A percentile compares a stretch with the other conserved stretches of the same genome.
These are phyloP conservation scores for Lactifluus rugatus DNA, from an alignment of 768 basidiomycete species.

Conservation along the genomic window DNA sequence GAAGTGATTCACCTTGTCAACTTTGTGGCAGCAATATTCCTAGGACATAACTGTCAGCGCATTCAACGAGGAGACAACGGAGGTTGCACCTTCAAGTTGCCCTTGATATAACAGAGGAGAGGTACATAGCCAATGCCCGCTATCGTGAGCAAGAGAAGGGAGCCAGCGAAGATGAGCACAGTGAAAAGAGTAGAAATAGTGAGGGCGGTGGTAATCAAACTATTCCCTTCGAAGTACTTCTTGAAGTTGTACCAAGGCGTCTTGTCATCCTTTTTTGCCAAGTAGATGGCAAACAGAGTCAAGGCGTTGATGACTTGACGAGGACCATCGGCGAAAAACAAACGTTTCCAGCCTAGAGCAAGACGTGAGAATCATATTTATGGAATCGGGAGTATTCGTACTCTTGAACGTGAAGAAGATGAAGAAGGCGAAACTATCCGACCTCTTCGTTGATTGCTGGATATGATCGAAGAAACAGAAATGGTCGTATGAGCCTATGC, in stretches of 20 bases:
- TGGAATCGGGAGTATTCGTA: slow-evolving; percentile 29
- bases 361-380: not conserved
- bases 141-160: slow-evolving; percentile 66
- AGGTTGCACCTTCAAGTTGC: slow-evolving; percentile 77
- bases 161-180: slow-evolving; percentile 76
- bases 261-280: slow-evolving; percentile 37
- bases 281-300: slow-evolving; percentile 87
- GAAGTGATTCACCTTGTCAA: slow-evolving; percentile 68
- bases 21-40: slow-evolving; percentile 99
- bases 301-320: slow-evolving; percentile 97
- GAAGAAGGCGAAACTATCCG: slow-evolving; percentile 98
- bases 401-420: slow-evolving; percentile 99
- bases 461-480: slow-evolving; percentile 99
- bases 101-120: slow-evolving; percentile 90
- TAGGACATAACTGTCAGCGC: slow-evolving; percentile 24
- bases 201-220: slow-evolving; percentile 61
- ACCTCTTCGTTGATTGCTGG: slow-evolving; percentile 88
- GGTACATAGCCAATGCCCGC: slow-evolving; percentile 89
- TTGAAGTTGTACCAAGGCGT: slow-evolving; percentile 57
- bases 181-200: slow-evolving; percentile 89
- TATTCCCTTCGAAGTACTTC: slow-evolving; percentile 74
- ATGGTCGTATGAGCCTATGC: slow-evolving; percentile 83
- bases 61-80: not conserved
- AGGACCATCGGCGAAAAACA: slow-evolving; percentile 87
- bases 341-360: slow-evolving; percentile 68